Evolutionary conservation across 2,329 filamentous ascomycete species (phyloP).

Genomic region (Coniochaeta sp.): DNA sequence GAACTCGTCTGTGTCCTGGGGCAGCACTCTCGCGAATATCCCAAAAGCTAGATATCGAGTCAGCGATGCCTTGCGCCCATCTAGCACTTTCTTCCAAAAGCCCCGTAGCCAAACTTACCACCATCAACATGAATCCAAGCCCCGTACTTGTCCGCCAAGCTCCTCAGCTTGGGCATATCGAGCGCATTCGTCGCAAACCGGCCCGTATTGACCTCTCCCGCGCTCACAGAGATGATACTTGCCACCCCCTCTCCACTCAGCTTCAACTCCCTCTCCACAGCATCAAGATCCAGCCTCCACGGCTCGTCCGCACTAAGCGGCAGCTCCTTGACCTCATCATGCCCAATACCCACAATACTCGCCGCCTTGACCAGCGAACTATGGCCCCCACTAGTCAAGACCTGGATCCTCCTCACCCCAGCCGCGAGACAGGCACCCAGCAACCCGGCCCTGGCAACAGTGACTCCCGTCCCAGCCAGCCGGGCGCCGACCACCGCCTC

Average conservation of each 20-base stretch:
- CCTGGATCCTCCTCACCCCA: conserved; percentile 59
- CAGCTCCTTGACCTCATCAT: conserved; percentile 58
- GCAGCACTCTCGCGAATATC: conserved; percentile 65
- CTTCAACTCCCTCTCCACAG: conserved; percentile 52
- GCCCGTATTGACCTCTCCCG: conserved; percentile 86
- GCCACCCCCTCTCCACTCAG: conserved; percentile 38
- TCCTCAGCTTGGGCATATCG: conserved; percentile 56
- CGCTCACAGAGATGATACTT: conserved; percentile 75
- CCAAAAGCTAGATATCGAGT: conserved; percentile 58
- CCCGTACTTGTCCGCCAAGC: conserved; percentile 62
- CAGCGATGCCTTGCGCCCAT: too few species aligned
- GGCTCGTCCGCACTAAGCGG: conserved; percentile 41
- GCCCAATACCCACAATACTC: conserved; percentile 71
- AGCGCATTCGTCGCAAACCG: conserved; percentile 58
- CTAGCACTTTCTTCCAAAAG: background rate
- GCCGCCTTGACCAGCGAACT: conserved; percentile 81
- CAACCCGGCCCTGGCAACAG: conserved; percentile 64
- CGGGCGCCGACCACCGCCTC: conserved; percentile 50
- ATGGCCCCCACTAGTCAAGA: conserved; percentile 76
- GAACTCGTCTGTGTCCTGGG: conserved; percentile 45
- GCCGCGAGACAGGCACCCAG: conserved; percentile 56
- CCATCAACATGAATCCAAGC: conserved; percentile 90
- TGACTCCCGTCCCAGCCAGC: conserved; percentile 20
- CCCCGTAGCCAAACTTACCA: conserved; percentile 30
- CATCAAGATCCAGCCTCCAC: conserved; percentile 62